Percentiles rank a stretch among this genome's conserved stretches.
Evolutionary conservation across 129 eudicot genomes (phyloP).

Genomic region (Erigeron canadensis): DNA sequence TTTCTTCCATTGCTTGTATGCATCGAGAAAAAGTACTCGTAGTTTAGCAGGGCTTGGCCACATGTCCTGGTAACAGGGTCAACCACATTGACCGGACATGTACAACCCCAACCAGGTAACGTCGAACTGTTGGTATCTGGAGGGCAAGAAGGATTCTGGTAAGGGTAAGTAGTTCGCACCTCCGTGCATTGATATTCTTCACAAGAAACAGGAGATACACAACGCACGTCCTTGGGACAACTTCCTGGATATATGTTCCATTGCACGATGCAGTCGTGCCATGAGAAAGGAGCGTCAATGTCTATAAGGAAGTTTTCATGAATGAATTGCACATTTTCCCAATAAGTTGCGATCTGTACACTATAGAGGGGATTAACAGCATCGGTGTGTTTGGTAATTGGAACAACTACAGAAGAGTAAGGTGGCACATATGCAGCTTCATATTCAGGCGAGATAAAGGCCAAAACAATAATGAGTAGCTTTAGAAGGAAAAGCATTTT

Average conservation of each 20-base stretch:
- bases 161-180: neutral
- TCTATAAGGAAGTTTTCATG: constrained; percentile 23
- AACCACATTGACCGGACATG: neutral
- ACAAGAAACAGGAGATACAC: neutral
- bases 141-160: neutral
- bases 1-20: neutral
- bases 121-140: neutral
- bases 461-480: neutral
- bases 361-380: constrained; percentile 19
- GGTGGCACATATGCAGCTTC: constrained; percentile 1
- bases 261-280: constrained; percentile 8
- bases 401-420: constrained; percentile 20
- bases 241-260: neutral
- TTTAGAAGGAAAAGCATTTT: neutral
- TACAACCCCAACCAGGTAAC: constrained; percentile 11
- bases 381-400: constrained; percentile 20
- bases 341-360: neutral
- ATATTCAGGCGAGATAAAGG: neutral
- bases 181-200: neutral
- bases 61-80: neutral
- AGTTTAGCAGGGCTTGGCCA: neutral
- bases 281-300: constrained; percentile 24
- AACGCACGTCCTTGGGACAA: neutral
- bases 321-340: neutral
- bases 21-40: neutral